Evolutionary conservation across 441 rosid species (phyloP), one percentile per base, ranked within the genome.

Genomic region (Syzygium malaccense): DNA sequence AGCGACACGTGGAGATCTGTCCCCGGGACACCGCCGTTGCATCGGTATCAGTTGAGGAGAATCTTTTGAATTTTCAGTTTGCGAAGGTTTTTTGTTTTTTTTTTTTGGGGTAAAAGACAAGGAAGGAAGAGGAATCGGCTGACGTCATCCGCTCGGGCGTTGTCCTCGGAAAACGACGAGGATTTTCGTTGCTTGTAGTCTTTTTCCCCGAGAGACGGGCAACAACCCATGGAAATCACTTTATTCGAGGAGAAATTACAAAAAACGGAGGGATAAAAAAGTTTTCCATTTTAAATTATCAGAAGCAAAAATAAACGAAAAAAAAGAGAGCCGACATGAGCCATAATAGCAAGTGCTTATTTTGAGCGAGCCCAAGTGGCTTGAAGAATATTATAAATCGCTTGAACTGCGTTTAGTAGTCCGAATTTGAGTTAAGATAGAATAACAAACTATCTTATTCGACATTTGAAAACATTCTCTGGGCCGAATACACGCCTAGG

Each of bases 401-500:
- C 3, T 30, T 17, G 1, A 14, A 11, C 2, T 10, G 13, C 14
- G 8, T 64, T 13, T 3, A 2, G 2, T 28, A 28, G 1, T 60
- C 14, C 1, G 4, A 5, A 60, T 26, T 58, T 58, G 33, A 55
- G 8, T 55, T 8, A 6, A 7, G 15, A 55, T 55, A 55, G 7
- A 53, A 55, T 6, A 55, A 55, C 3, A 55, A 55, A 18, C 18
- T 18, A 17, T 55, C 23, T 55, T 55, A 55, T 17, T 3, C 2
- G 20, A 18, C 18, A 55, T 17, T 55, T 55, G 23, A 1, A 14
- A 14, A 62, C 2, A 0, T 28, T n/a, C 2, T 62, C 1, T n/a
- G n/a, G 17, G 1, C 0, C 6, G 5, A 2, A 62, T 14, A 30
- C 55, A 49, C 4, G 2, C 0, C 1, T 9, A 66, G 7, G 19